Evolutionary conservation across 2,329 filamentous ascomycete genomes (phyloP), one percentile per base, ranked within the genome.

Genomic region (Diaporthe citrichinensis): DNA sequence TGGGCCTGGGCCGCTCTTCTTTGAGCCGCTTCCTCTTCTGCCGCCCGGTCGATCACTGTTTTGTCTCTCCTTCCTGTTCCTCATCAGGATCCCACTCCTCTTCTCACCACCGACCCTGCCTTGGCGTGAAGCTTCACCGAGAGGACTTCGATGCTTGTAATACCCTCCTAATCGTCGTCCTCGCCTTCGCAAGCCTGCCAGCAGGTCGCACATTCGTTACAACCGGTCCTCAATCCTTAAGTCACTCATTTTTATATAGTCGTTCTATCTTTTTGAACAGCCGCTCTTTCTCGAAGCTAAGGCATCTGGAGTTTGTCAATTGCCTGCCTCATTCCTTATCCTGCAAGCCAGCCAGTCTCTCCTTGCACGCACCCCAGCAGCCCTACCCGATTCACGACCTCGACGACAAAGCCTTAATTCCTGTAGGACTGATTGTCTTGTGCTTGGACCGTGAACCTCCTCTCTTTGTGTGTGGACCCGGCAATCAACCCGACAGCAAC

Each of bases 201-300:
- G 87, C 88, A 84, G 89, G 89, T 88, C 84, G 85, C 87, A 85
- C 90, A 87, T 85, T 91, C 89, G 80, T 90, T 90, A 86, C 79
- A 78, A 81, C 80, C 77, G 46, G 59, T n/a, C 51, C 71, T 73
- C 49, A 65, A 14, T 73, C 71, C 76, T 76, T 31, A 76, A 82
- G 81, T 82, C 82, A 76, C 78, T 84, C 83, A 77, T 84, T 84
- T 84, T 65, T 58, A 67, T 51, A 65, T 34, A 62, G 58, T 76
- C 53, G 73, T 77, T 76, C 59, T 74, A 58, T 65, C 25, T 72
- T 69, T 53, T 46, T 69, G 62, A 76, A 71, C 65, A 74, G 65
- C 57, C 76, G 58, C 74, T 78, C 78, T 59, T 76, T 78, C 41
- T 58, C 36, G 59, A 61, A 73, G 69, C 55, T 46, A 23, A 74